A percentile compares a stretch with the other conserved stretches of the same genome.
These are phyloP conservation scores for Proliferodiscus dingleyae DNA, from an alignment of 2,329 filamentous ascomycete species.

Conservation along the genomic window DNA sequence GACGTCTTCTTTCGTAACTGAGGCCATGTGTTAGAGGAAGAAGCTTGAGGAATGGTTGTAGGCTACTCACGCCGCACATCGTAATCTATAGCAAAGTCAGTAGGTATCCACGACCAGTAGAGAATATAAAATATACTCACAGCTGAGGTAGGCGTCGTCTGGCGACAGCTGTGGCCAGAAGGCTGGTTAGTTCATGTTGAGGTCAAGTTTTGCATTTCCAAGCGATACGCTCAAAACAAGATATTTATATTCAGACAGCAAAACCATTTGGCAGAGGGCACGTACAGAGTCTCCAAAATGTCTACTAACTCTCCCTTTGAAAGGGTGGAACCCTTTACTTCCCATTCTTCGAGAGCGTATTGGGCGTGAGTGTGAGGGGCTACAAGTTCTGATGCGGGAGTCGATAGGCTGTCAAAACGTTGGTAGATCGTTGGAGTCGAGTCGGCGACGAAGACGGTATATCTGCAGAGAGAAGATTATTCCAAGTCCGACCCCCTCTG, in stretches of 20 bases:
- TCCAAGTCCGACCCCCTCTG: too few relatives aligned
- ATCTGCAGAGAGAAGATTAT: background rate
- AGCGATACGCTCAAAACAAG: conserved; percentile 2
- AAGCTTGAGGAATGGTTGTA: too few relatives aligned
- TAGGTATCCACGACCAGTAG: background rate
- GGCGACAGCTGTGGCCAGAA: conserved; percentile 46
- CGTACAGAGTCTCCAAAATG: conserved; percentile 47
- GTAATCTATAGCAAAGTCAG: conserved; percentile 44
- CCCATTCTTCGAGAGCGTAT: conserved; percentile 20
- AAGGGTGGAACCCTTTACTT: conserved; percentile 43
- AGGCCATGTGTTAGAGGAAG: conserved; percentile 19
- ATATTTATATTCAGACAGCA: background rate
- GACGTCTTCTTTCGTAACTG: conserved; percentile 85
- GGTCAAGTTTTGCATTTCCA: conserved; percentile 8
- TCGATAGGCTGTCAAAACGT: too few relatives aligned
- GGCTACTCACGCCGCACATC: conserved; percentile 54
- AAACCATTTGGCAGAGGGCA: conserved; percentile 2
- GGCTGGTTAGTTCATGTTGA: conserved; percentile 18
- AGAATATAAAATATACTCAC: conserved; percentile 41
- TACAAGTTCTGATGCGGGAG: too few relatives aligned
- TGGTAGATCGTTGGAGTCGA: too few relatives aligned
- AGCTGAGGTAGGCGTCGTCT: conserved; percentile 66
- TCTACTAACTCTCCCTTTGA: conserved; percentile 45
- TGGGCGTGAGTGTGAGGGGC: background rate
- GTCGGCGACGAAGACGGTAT: conserved; percentile 3